phyloP scores from a whole-genome alignment of 2,329 filamentous ascomycete genomes.

The Fusarium newnesense region DNA sequence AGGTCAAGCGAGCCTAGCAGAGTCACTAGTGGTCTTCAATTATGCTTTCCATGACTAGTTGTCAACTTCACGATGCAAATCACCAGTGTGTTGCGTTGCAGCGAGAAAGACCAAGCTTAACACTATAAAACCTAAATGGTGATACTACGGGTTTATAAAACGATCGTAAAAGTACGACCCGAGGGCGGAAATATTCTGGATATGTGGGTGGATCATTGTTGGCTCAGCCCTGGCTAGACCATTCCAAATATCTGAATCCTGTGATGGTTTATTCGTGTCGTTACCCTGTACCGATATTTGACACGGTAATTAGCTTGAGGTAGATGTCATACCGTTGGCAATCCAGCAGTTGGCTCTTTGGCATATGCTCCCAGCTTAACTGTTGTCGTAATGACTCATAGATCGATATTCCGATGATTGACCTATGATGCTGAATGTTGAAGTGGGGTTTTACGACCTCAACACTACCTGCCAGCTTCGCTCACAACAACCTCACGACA shows the following conservation, averaged over 20 bases:
- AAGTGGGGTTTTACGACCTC: slow-evolving; percentile 26
- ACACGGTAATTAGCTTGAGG: not conserved
- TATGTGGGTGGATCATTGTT: slow-evolving; percentile 18
- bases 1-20: not conserved
- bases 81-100: not conserved
- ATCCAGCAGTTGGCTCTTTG: not conserved
- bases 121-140: slow-evolving; percentile 21
- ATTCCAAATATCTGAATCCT: not conserved
- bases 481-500: not conserved
- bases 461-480: slow-evolving; percentile 8
- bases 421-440: slow-evolving; percentile 18
- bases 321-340: not conserved
- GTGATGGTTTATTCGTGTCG: not conserved
- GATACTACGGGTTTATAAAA: slow-evolving; percentile 15
- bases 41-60: not conserved
- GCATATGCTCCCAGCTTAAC: not conserved
- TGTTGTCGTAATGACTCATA: slow-evolving; percentile 34
- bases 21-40: slow-evolving; percentile 6
- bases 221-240: not conserved
- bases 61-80: not conserved
- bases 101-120: slow-evolving; percentile 9
- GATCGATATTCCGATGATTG: slow-evolving; percentile 17
- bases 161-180: not conserved
- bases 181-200: slow-evolving; percentile 17
- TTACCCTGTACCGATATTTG: not conserved